These are phyloP conservation scores for Psophocarpus tetragonolobus DNA, from an alignment of 306 rosid species.

Conservation along the genomic window DNA sequence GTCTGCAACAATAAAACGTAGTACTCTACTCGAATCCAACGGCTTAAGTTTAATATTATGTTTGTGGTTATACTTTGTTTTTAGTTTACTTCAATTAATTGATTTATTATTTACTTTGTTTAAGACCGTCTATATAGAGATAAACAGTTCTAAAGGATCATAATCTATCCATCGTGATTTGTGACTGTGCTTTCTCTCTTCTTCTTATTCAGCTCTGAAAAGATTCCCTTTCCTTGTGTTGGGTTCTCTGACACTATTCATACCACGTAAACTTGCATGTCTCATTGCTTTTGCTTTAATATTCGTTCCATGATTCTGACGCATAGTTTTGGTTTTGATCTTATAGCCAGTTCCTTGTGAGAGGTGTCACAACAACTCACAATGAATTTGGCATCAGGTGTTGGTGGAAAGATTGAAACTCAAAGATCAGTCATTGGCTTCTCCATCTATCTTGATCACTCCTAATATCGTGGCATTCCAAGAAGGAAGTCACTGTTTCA, in stretches of 20 bases:
- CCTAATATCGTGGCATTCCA: too few species aligned
- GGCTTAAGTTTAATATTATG: not conserved
- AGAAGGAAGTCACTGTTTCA: too few species aligned
- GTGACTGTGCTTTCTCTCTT: not conserved
- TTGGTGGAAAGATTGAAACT: slow-evolving; percentile 79
- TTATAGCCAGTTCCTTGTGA: not conserved
- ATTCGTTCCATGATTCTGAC: not conserved
- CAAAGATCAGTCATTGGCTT: too few species aligned
- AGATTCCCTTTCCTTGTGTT: not conserved
- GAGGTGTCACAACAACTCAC: slow-evolving; percentile 62
- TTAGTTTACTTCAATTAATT: too few species aligned
- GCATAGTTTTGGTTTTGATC: not conserved
- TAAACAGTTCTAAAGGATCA: not conserved
- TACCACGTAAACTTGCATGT: not conserved
- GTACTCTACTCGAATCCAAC: not conserved
- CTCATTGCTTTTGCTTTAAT: not conserved
- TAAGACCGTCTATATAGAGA: not conserved
- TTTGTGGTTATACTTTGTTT: not conserved
- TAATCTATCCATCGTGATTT: not conserved
- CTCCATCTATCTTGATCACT: too few species aligned
- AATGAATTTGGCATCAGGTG: slow-evolving; percentile 72
- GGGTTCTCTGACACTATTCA: not conserved
- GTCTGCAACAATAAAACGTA: not conserved
- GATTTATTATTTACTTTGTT: too few species aligned
- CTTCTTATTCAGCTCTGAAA: not conserved